A percentile compares a stretch with the other conserved stretches of the same genome.
phyloP scores from a whole-genome alignment of 2,329 filamentous ascomycete species.

The Raffaelea ambrosiae region DNA sequence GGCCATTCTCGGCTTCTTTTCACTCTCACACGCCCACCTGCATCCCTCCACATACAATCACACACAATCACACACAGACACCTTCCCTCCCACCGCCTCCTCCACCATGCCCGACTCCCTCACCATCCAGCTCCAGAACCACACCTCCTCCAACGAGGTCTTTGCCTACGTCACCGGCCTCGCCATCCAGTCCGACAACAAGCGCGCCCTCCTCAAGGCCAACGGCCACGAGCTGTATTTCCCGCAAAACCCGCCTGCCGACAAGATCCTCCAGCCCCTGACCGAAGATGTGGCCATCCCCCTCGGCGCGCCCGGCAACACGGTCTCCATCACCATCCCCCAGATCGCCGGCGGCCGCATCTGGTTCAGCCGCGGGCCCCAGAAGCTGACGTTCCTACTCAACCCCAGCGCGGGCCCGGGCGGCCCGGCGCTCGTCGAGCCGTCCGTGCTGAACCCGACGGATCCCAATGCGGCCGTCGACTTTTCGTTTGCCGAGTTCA shows the following conservation, averaged over 20 bases:
- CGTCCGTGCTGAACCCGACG: constrained; percentile 54
- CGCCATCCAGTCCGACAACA: constrained; percentile 36
- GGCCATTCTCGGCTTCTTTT: no score
- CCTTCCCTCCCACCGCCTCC: neutral
- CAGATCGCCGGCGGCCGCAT: constrained; percentile 56
- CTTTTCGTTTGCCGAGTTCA: constrained; percentile 55
- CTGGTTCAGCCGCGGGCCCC: constrained; percentile 50
- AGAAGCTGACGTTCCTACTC: constrained; percentile 49
- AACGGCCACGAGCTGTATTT: constrained; percentile 48
- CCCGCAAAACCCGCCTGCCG: constrained; percentile 38
- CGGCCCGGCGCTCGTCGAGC: constrained; percentile 57
- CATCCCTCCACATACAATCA: neutral
- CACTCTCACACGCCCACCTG: no score
- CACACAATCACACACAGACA: no score
- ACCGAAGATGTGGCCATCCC: constrained; percentile 50
- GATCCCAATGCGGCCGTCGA: constrained; percentile 44
- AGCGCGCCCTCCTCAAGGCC: constrained; percentile 28
- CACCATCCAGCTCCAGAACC: constrained; percentile 47
- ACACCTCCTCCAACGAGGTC: constrained; percentile 41
- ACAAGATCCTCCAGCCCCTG: constrained; percentile 36
- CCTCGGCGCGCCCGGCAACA: constrained; percentile 46
- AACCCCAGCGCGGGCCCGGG: constrained; percentile 34
- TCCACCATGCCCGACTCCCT: constrained; percentile 32
- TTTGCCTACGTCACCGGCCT: constrained; percentile 60
- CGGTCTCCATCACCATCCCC: constrained; percentile 47